Percentiles rank a stretch among this genome's conserved stretches.
Conservation (phyloP, 2,329 filamentous ascomycete species). For the Didymella lethalis region DNA sequence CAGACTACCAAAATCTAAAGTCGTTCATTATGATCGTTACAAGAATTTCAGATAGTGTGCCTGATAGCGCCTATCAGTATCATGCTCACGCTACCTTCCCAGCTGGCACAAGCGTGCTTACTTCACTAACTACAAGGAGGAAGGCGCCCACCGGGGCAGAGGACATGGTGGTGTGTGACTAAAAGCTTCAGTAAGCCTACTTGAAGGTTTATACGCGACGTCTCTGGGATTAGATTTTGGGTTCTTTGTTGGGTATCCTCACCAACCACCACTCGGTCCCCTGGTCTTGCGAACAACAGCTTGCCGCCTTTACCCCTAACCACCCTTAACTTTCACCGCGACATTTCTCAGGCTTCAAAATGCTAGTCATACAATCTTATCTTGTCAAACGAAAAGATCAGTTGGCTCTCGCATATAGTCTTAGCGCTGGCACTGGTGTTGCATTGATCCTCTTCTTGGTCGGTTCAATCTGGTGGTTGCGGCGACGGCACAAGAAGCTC, state of each 20-base stretch:
- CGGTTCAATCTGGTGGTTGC: background rate
- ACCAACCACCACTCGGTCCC: no score
- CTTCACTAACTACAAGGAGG: background rate
- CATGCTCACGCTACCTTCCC: background rate
- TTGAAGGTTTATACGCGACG: background rate
- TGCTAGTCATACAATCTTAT: conserved; percentile 39
- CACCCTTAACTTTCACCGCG: no score
- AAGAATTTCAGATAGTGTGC: background rate
- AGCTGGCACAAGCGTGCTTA: background rate
- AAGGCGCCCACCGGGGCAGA: background rate
- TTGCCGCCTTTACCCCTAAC: no score
- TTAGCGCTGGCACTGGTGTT: conserved; percentile 6
- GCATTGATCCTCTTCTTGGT: background rate
- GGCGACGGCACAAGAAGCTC: background rate
- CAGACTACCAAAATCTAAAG: no score
- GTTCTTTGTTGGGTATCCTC: background rate
- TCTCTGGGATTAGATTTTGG: background rate
- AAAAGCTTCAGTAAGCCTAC: background rate
- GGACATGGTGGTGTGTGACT: background rate
- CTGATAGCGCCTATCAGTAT: background rate
- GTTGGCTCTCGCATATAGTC: conserved; percentile 4
- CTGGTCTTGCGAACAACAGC: no score
- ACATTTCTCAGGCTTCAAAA: background rate
- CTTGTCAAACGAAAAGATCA: background rate
- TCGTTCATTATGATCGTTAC: no score